Base-by-base conservation (phyloP, 129 eudicot genomes). In the Escallonia rubra region DNA sequence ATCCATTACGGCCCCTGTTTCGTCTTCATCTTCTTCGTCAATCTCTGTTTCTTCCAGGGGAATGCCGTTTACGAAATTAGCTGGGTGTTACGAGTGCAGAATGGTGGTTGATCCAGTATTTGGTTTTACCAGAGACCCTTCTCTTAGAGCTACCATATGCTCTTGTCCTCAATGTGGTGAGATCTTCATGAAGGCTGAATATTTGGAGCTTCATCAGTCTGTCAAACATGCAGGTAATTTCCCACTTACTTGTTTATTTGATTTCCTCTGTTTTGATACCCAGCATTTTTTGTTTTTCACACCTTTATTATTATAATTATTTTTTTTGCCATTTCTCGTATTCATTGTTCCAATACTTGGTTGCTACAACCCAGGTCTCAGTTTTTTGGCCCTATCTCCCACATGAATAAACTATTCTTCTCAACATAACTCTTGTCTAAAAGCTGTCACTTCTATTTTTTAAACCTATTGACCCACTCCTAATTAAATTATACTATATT, bases 191-290 rank as follows among this genome's bases (percentile, higher is more conserved):
- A 91, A 86, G 68, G 60, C 89, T 76, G 96, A 91, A 76, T 79
- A 82, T 64, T 83, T 91, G 89, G 98, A 91, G 72, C 88, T 83
- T 70, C 98, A 91, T 83, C 98, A 88, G 62, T 90, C 95, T 75
- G 83, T 83, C 61, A 81, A 79, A 56, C 98, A 91, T 86, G 98
- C 98, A 23, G 98, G 98, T 91, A 83, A 56, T 50, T 67, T 56
- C 56, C 41, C 3, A 39, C 47, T 4, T 7, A 43, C 9, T 44
- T 23, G 34, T 23, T 23, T 23, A 23, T 23, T 23, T 23, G 34
- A 23, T 23, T 23, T 23, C 34, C 56, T 55, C 53, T 13, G 41
- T 51, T 16, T 63, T 55, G 60, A 57, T 41, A 5, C 41, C 59
- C 55, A 3, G 10, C 59, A 10, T 4, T 57, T 60, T 39, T 64